phyloP scores from a whole-genome alignment of 2,329 filamentous ascomycete genomes.

The Venturia pyrina region DNA sequence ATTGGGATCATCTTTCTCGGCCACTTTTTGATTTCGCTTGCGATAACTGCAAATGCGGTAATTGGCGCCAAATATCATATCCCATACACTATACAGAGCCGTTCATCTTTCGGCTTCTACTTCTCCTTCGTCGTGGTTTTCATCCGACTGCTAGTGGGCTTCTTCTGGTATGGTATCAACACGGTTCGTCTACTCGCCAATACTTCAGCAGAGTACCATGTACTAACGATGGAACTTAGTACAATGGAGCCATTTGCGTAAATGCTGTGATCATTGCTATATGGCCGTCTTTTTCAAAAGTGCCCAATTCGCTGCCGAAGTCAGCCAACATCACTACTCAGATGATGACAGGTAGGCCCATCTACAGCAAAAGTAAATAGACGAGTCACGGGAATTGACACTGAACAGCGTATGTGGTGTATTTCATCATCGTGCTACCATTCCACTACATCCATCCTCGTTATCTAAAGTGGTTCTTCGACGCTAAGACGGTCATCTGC shows the following conservation, averaged over 20 bases:
- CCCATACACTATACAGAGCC: slow-evolving; percentile 32
- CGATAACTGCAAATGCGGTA: slow-evolving; percentile 17
- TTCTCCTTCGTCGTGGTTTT: slow-evolving; percentile 31
- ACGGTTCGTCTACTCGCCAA: slow-evolving; percentile 12
- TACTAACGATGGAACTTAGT: slow-evolving; percentile 11
- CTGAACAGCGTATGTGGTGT: slow-evolving; percentile 15
- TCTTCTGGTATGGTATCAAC: slow-evolving; percentile 33
- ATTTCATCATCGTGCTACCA: slow-evolving; percentile 12
- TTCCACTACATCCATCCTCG: slow-evolving; percentile 17
- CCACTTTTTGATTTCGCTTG: slow-evolving; percentile 16
- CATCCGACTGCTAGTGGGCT: slow-evolving; percentile 30
- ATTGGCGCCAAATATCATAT: slow-evolving; percentile 29
- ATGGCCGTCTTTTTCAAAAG: slow-evolving; percentile 5
- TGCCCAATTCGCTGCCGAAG: neutral
- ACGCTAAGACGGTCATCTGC: slow-evolving; percentile 12
- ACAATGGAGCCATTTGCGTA: slow-evolving; percentile 23
- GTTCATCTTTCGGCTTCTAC: slow-evolving; percentile 33
- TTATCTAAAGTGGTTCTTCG: slow-evolving; percentile 14
- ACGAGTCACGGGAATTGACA: neutral
- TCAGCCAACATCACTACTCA: slow-evolving; percentile 35
- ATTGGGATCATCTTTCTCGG: slow-evolving; percentile 17
- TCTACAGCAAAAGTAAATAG: neutral
- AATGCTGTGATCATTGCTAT: neutral
- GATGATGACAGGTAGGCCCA: slow-evolving; percentile 26
- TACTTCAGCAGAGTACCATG: neutral